phyloP scores from a whole-genome alignment of 2,329 filamentous ascomycete genomes.

The Aureobasidium melanogenum region DNA sequence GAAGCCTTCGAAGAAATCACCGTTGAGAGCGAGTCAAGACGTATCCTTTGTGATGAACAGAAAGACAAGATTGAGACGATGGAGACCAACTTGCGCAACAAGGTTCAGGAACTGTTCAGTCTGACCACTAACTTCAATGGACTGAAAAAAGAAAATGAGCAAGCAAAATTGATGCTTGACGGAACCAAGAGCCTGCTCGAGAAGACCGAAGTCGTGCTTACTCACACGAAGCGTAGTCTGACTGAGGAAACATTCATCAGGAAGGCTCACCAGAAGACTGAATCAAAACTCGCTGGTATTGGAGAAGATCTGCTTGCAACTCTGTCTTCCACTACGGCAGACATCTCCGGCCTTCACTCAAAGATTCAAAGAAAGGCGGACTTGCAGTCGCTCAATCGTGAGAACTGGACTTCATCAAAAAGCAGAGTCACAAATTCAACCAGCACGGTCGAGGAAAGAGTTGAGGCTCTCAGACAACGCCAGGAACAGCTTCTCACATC shows the following conservation, averaged over 20 bases:
- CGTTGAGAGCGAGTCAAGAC: constrained; percentile 80
- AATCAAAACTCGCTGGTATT: constrained; percentile 63
- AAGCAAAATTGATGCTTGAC: constrained; percentile 61
- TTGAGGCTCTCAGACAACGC: constrained; percentile 61
- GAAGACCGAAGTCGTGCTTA: constrained; percentile 77
- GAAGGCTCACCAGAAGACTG: constrained; percentile 78
- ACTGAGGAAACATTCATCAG: constrained; percentile 71
- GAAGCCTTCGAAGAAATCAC: constrained; percentile 87
- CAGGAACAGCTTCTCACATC: constrained; percentile 62
- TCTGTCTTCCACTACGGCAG: constrained; percentile 65
- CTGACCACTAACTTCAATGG: constrained; percentile 80
- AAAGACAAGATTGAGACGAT: constrained; percentile 85
- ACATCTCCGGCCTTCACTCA: constrained; percentile 72
- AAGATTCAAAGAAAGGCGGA: constrained; percentile 83
- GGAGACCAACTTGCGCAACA: constrained; percentile 83
- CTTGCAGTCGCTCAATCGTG: constrained; percentile 69
- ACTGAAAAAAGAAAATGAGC: constrained; percentile 83
- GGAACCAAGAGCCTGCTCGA: constrained; percentile 74
- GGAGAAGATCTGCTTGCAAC: constrained; percentile 71
- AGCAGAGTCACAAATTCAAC: constrained; percentile 69
- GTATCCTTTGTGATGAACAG: constrained; percentile 88
- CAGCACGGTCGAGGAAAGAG: constrained; percentile 62
- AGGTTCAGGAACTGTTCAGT: constrained; percentile 83
- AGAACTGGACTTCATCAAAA: constrained; percentile 69
- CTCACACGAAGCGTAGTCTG: constrained; percentile 65